Conservation (phyloP, 305 asterid genomes). For the Solanum hybrid region DNA sequence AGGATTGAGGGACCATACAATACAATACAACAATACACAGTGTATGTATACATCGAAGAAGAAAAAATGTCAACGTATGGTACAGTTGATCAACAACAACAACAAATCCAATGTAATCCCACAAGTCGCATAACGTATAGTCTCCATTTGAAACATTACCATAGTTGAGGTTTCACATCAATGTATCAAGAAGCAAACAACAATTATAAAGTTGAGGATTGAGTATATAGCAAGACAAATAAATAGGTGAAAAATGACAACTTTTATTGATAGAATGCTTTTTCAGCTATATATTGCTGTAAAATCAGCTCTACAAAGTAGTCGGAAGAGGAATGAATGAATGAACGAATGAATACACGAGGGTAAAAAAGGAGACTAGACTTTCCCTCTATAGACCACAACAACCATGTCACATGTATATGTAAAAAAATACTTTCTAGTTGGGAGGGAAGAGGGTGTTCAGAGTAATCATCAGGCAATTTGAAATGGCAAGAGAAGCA, state of each 20-base stretch:
- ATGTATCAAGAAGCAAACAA: neutral
- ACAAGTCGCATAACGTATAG: too few relatives aligned
- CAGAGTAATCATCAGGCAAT: neutral
- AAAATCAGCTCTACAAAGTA: neutral
- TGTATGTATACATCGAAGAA: neutral
- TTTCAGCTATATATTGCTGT: neutral
- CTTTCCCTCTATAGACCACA: slow-evolving; percentile 23
- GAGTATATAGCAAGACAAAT: neutral
- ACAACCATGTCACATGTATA: slow-evolving; percentile 19
- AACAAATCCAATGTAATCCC: neutral
- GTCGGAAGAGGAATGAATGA: neutral
- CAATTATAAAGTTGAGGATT: neutral
- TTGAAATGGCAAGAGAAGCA: neutral
- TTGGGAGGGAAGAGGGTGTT: neutral
- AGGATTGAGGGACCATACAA: neutral
- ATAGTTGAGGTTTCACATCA: neutral
- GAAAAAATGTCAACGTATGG: neutral
- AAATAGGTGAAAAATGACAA: neutral
- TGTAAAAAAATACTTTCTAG: slow-evolving; percentile 7
- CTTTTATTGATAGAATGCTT: slow-evolving; percentile 19
- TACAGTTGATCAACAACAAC: neutral
- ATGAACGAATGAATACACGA: neutral
- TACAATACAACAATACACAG: too few relatives aligned
- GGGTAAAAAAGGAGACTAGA: slow-evolving; percentile 13
- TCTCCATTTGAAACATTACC: neutral